Conservation (phyloP, 2,329 filamentous ascomycete species). For the Fusarium avenaceum region DNA sequence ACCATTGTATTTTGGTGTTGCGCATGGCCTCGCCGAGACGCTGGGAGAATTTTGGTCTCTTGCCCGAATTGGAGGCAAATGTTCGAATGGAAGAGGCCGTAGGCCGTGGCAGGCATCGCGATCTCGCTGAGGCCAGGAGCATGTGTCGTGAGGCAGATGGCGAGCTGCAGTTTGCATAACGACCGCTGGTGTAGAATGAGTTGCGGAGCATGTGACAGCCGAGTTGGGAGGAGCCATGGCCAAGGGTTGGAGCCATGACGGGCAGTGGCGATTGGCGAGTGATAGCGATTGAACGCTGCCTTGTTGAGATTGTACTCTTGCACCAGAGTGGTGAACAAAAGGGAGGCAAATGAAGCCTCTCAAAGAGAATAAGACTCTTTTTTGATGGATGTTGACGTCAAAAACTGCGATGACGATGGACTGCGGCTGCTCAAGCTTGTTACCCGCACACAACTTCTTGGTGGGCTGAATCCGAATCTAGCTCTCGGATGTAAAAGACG, state of each 20-base stretch:
- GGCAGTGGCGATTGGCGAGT: slow-evolving; percentile 24
- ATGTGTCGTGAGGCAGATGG: slow-evolving; percentile 42
- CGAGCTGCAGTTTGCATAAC: slow-evolving; percentile 49
- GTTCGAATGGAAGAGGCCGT: slow-evolving; percentile 48
- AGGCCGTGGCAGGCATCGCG: slow-evolving; percentile 46
- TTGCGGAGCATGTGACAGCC: slow-evolving; percentile 52
- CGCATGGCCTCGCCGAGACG: slow-evolving; percentile 64
- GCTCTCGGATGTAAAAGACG: slow-evolving; percentile 41
- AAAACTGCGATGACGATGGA: slow-evolving; percentile 44
- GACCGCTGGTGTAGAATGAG: slow-evolving; percentile 47
- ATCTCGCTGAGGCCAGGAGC: slow-evolving; percentile 42
- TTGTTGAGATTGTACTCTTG: slow-evolving; percentile 19
- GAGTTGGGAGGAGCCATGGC: slow-evolving; percentile 54
- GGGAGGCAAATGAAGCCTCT: slow-evolving; percentile 21
- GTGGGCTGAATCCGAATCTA: slow-evolving; percentile 14
- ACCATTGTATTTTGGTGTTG: slow-evolving; percentile 80
- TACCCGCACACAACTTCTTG: slow-evolving; percentile 39
- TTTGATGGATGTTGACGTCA: slow-evolving; percentile 47
- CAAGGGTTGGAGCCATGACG: slow-evolving; percentile 53
- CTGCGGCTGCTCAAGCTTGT: slow-evolving; percentile 40
- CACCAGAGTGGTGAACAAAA: slow-evolving; percentile 1
- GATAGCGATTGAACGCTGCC: slow-evolving; percentile 38
- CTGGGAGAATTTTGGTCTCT: slow-evolving; percentile 65
- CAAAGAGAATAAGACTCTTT: slow-evolving; percentile 20
- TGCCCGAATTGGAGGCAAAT: slow-evolving; percentile 57